A percentile compares a stretch with the other conserved stretches of the same genome.
Conservation (phyloP, 2,329 filamentous ascomycete species). For the Epichloe coenophiala region DNA sequence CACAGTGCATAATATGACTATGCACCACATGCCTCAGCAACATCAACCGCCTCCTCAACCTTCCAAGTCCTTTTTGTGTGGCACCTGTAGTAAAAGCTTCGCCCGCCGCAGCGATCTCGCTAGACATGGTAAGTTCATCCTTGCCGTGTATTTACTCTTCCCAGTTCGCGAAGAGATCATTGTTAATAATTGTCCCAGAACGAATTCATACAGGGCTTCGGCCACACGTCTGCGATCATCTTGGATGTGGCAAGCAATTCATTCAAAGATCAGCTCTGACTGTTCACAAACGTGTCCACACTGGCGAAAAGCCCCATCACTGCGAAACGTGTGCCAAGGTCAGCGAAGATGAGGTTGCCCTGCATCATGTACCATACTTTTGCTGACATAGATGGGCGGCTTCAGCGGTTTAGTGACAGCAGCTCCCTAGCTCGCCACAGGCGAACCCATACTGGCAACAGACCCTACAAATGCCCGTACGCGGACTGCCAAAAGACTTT, state of each 20-base stretch:
- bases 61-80: constrained; percentile 70
- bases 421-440: constrained; percentile 90
- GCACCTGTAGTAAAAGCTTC: constrained; percentile 81
- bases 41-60: constrained; percentile 23
- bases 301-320: constrained; percentile 96
- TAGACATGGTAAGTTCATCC: constrained; percentile 64
- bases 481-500: constrained; percentile 98
- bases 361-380: neutral
- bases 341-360: constrained; percentile 17
- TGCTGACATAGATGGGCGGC: neutral
- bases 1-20: constrained; percentile 22
- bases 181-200: constrained; percentile 42
- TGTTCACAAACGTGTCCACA: constrained; percentile 89
- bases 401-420: constrained; percentile 86
- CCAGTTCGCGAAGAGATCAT: neutral
- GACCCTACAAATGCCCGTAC: constrained; percentile 95
- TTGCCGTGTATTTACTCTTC: neutral
- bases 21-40: constrained; percentile 24
- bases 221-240: constrained; percentile 84
- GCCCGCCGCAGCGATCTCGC: constrained; percentile 87
- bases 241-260: constrained; percentile 85
- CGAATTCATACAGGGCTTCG: constrained; percentile 87
- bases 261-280: constrained; percentile 94
- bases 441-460: constrained; percentile 86
- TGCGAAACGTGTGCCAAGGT: constrained; percentile 96